phyloP scores from a whole-genome alignment of 805 yeast species.

The Barnettozyma botsteinii region DNA sequence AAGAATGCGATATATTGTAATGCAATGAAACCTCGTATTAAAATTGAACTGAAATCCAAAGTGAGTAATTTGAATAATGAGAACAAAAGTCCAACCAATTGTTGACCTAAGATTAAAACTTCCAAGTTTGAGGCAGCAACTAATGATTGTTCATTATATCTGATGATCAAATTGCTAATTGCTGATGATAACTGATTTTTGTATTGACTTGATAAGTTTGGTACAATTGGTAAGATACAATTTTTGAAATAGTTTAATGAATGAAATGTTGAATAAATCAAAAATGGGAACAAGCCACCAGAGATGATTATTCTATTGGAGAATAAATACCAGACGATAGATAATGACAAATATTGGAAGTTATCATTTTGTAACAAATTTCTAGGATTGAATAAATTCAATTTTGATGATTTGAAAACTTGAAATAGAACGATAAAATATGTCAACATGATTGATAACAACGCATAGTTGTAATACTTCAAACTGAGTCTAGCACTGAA shows the following conservation, averaged over 20 bases:
- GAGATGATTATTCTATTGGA: slow-evolving; percentile 35
- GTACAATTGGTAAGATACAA: slow-evolving; percentile 46
- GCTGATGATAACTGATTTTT: slow-evolving; percentile 26
- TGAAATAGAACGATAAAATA: slow-evolving; percentile 60
- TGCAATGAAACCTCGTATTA: slow-evolving; percentile 34
- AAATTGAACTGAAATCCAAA: slow-evolving; percentile 22
- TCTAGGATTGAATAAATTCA: slow-evolving; percentile 27
- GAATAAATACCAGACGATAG: slow-evolving; percentile 38
- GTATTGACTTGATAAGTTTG: slow-evolving; percentile 24
- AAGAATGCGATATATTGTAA: slow-evolving; percentile 46
- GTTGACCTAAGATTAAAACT: slow-evolving; percentile 35
- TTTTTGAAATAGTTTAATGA: slow-evolving; percentile 52
- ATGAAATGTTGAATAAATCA: slow-evolving; percentile 61
- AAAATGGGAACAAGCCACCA: slow-evolving; percentile 54
- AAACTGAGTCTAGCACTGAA: slow-evolving; percentile 30
- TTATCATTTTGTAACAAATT: slow-evolving; percentile 46
- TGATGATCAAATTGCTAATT: slow-evolving; percentile 30
- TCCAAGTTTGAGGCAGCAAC: slow-evolving; percentile 42
- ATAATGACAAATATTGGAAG: slow-evolving; percentile 51
- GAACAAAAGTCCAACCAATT: slow-evolving; percentile 37
- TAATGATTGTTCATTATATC: slow-evolving; percentile 39
- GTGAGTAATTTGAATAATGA: slow-evolving; percentile 32
- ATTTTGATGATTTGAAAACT: slow-evolving; percentile 39
- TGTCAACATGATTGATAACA: slow-evolving; percentile 50
- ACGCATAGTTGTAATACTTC: slow-evolving; percentile 36